A percentile compares a stretch with the other conserved stretches of the same genome.
Conservation (phyloP, 768 basidiomycete species). For the Saitozyma podzolica region DNA sequence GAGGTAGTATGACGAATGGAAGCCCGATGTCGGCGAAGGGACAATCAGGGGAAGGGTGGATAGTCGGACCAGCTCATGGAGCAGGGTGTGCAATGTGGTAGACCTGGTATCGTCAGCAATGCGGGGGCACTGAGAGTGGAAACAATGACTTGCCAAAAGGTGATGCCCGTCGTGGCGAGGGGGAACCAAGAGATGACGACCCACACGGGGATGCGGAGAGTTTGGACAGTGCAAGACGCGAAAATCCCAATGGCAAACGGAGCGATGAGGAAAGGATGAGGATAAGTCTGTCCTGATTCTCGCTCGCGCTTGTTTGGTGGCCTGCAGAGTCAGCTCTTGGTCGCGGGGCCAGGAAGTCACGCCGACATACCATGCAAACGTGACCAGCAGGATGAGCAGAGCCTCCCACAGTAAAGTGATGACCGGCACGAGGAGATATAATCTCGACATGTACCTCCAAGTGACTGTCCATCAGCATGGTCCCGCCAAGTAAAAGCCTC, state of each 20-base stretch:
- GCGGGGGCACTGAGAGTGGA: not conserved
- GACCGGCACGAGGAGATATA: constrained; percentile 47
- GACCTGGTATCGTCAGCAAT: constrained; percentile 25
- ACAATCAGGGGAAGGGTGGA: constrained; percentile 36
- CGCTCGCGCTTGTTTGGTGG: constrained; percentile 45
- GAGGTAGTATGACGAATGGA: constrained; percentile 49
- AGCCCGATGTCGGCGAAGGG: constrained; percentile 41
- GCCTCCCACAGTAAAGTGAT: constrained; percentile 32
- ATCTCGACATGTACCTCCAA: constrained; percentile 42
- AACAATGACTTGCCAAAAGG: constrained; percentile 22
- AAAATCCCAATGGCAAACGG: constrained; percentile 47
- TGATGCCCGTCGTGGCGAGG: constrained; percentile 13
- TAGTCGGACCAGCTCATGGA: constrained; percentile 46
- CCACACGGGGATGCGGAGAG: constrained; percentile 41
- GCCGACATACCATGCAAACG: constrained; percentile 44
- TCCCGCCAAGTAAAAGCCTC: constrained; percentile 3
- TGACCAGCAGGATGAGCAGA: constrained; percentile 36
- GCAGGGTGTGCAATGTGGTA: constrained; percentile 38
- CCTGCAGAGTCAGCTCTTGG: constrained; percentile 22
- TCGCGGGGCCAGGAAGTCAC: not conserved
- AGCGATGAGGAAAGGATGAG: constrained; percentile 41
- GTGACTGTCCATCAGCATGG: constrained; percentile 29
- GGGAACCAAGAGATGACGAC: constrained; percentile 23
- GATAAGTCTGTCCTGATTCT: constrained; percentile 43
- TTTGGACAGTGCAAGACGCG: constrained; percentile 45